Evolutionary conservation across 2,329 filamentous ascomycete genomes (phyloP), one percentile per base, ranked within the genome.

Genomic region (Cordyceps cicadae): DNA sequence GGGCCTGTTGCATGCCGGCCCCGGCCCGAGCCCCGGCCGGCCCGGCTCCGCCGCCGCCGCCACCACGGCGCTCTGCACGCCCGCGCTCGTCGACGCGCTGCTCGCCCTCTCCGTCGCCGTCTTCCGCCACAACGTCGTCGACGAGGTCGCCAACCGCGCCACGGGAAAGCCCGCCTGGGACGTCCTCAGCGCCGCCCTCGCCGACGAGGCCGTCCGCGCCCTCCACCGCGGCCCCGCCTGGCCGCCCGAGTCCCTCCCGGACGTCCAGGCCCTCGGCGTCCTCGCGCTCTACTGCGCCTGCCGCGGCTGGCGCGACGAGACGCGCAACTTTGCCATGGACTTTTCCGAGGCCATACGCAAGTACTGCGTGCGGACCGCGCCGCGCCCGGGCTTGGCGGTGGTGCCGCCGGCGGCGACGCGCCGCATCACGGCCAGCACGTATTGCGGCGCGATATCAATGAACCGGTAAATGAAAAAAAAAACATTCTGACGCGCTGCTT

Each of bases 381-480:
- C 9, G 5, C 6, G 14, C n/a, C 24, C 14, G 6, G n/a, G n/a
- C 2, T 3, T 29, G 26, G 26, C 3, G n/a, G 14, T 15, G 8
- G n/a, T n/a, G n/a, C n/a, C n/a, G n/a, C 4, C n/a, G 11, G 14
- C 15, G 21, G 41, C 15, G 14, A 29, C 5, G n/a, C 37, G 37
- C 11, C 32, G 34, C 26, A n/a, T 24, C 21, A 24, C 15, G 3
- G 56, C 48, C 11, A 59, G 46, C 37, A 52, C 48, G 19, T 59
- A 51, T 39, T 59, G 56, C 46, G 56, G 56, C 26, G 56, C 56
- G 12, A 59, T 59, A 32, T 52, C 56, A 3, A 21, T 59, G 24
- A 59, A 52, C 19, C 48, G 56, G 56, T 52, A 43, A 17, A 29
- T 3, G 46, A 19, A n/a, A n/a, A n/a, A n/a, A n/a, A n/a, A n/a